Evolutionary conservation across 202 grass and related monocot species (phyloP).

Genomic region (Digitaria exilis): DNA sequence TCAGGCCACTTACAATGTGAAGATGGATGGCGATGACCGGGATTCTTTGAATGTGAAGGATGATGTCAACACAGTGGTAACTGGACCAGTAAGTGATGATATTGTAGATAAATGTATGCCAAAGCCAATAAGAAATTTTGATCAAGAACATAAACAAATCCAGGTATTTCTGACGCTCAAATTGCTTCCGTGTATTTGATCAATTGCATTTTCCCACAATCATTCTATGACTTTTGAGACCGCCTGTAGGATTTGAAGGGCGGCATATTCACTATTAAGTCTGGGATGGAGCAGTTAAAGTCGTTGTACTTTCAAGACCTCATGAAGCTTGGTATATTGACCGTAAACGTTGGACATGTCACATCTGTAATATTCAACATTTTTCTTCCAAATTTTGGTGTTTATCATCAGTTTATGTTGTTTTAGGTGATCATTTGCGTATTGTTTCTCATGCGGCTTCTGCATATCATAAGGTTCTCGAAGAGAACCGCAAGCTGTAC

Average conservation of each 20-base stretch:
- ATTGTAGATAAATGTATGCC: conserved; percentile 32
- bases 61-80: conserved; percentile 21
- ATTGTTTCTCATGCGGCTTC: conserved; percentile 79
- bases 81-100: conserved; percentile 30
- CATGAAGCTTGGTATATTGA: conserved; percentile 62
- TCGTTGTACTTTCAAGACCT: conserved; percentile 58
- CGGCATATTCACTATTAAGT: conserved; percentile 61
- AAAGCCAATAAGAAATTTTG: conserved; percentile 46
- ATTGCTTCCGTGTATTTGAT: conserved; percentile 15
- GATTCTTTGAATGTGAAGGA: conserved; percentile 34
- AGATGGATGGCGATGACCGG: conserved; percentile 21
- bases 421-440: conserved; percentile 67
- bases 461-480: conserved; percentile 74
- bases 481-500: conserved; percentile 91
- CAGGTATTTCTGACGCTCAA: conserved; percentile 52
- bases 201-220: conserved; percentile 27
- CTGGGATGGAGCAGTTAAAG: conserved; percentile 75
- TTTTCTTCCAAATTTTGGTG: neutral
- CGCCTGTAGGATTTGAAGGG: conserved; percentile 66
- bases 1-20: neutral
- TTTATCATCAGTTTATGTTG: conserved; percentile 37
- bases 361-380: conserved; percentile 15
- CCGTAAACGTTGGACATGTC: conserved; percentile 9
- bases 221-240: conserved; percentile 25
- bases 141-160: conserved; percentile 71